These are phyloP conservation scores for Solanum tacnaense DNA, from an alignment of 257 asterid genomes.

Conservation along the genomic window DNA sequence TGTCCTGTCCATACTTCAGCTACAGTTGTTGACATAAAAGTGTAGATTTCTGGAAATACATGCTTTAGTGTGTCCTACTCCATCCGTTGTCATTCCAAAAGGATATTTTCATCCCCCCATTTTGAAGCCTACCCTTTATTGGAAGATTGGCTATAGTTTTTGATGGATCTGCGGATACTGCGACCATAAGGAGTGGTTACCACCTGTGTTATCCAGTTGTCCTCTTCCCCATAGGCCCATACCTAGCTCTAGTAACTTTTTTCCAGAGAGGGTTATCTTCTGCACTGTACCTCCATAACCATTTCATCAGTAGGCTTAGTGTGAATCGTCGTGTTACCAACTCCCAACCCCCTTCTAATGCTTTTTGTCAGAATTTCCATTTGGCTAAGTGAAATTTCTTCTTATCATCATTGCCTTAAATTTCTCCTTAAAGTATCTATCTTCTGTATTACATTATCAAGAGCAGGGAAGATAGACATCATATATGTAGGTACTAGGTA, in stretches of 20 bases:
- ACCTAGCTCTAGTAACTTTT: not conserved
- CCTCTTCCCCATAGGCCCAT: not conserved
- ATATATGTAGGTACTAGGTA: not conserved
- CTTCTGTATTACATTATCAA: not conserved
- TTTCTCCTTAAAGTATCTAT: not conserved
- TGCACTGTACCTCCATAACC: not conserved
- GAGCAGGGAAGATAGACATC: not conserved
- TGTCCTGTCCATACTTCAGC: not conserved
- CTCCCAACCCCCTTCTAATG: not conserved
- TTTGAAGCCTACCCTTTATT: not conserved
- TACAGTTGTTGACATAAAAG: not conserved
- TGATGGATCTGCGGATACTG: not conserved
- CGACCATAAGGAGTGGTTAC: not conserved
- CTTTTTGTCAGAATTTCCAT: not conserved
- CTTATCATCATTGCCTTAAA: not conserved
- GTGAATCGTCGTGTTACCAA: not conserved
- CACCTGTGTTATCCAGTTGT: not conserved
- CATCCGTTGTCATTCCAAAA: not conserved
- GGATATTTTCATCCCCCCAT: not conserved
- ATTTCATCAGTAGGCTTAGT: not conserved
- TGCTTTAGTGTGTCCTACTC: not conserved
- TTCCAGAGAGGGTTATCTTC: not conserved
- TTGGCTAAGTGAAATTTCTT: not conserved
- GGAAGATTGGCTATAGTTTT: not conserved
- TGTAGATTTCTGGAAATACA: not conserved